Conservation (phyloP, 2,329 filamentous ascomycete species). For the Thielaviopsis musarum region DNA sequence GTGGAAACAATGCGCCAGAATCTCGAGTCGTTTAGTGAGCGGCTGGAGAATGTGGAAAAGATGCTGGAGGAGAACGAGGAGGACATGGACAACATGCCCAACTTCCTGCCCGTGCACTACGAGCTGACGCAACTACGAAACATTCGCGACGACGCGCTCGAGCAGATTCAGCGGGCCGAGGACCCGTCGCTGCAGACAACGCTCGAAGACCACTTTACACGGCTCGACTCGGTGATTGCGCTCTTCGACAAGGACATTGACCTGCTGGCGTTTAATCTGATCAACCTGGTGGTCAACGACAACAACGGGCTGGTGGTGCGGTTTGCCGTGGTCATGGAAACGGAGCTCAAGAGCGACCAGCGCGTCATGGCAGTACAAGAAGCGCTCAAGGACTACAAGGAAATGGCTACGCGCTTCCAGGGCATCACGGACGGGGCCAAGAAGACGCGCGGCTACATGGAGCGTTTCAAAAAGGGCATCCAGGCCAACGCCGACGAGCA, state of each 20-base stretch:
- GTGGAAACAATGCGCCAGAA: conserved; percentile 87
- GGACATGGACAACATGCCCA: conserved; percentile 79
- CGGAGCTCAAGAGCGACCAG: conserved; percentile 92
- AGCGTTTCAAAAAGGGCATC: conserved; percentile 78
- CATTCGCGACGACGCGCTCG: conserved; percentile 89
- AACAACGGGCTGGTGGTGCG: conserved; percentile 83
- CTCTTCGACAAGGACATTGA: conserved; percentile 95
- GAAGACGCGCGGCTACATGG: conserved; percentile 86
- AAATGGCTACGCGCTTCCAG: conserved; percentile 84
- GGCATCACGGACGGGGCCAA: conserved; percentile 89
- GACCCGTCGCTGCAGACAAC: conserved; percentile 64
- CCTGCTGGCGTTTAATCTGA: conserved; percentile 73
- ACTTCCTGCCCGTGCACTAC: conserved; percentile 77
- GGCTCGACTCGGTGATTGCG: conserved; percentile 72
- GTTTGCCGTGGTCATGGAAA: conserved; percentile 80
- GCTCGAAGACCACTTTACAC: conserved; percentile 74
- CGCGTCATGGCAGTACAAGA: conserved; percentile 83
- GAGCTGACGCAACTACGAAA: conserved; percentile 82
- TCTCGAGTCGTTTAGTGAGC: conserved; percentile 70
- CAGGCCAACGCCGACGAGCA: conserved; percentile 55
- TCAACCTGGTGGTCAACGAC: conserved; percentile 69
- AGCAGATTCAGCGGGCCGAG: conserved; percentile 70
- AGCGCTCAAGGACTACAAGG: conserved; percentile 86
- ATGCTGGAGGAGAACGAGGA: conserved; percentile 72
- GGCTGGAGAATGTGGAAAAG: conserved; percentile 56